These are phyloP conservation scores for Paspalum notatum DNA, from an alignment of 176 grass and related monocot species.

Conservation along the genomic window DNA sequence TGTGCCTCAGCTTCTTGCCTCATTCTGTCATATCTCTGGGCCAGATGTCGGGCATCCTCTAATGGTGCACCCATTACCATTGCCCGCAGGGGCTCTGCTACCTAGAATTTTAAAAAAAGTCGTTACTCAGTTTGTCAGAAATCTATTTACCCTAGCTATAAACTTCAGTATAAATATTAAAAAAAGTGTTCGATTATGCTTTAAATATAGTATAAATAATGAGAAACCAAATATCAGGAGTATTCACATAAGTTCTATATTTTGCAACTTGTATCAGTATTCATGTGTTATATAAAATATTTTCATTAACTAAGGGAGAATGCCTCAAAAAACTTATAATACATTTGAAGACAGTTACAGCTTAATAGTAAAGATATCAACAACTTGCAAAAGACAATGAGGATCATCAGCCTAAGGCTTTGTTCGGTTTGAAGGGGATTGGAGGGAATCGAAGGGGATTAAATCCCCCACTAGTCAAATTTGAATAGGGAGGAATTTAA, in stretches of 20 bases:
- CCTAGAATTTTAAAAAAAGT: slow-evolving; percentile 58
- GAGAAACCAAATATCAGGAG: slow-evolving; percentile 8
- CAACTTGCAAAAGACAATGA: background rate
- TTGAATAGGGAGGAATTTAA: too few species aligned
- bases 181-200: background rate
- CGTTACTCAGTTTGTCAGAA: background rate
- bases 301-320: background rate
- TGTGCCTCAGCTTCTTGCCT: slow-evolving; percentile 96
- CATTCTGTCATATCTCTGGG: slow-evolving; percentile 92
- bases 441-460: too few species aligned
- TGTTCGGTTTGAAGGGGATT: too few species aligned
- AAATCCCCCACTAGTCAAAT: too few species aligned
- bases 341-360: background rate
- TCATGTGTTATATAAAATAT: background rate
- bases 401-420: background rate
- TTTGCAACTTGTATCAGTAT: background rate
- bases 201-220: slow-evolving; percentile 9
- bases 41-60: slow-evolving; percentile 95
- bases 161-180: background rate
- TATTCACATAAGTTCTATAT: background rate
- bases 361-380: background rate
- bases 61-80: slow-evolving; percentile 94
- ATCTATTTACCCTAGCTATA: background rate
- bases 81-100: slow-evolving; percentile 88
- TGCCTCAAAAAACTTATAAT: background rate